Base-by-base conservation (phyloP, 2,329 filamentous ascomycete genomes). In the Hypomyces perniciosus region DNA sequence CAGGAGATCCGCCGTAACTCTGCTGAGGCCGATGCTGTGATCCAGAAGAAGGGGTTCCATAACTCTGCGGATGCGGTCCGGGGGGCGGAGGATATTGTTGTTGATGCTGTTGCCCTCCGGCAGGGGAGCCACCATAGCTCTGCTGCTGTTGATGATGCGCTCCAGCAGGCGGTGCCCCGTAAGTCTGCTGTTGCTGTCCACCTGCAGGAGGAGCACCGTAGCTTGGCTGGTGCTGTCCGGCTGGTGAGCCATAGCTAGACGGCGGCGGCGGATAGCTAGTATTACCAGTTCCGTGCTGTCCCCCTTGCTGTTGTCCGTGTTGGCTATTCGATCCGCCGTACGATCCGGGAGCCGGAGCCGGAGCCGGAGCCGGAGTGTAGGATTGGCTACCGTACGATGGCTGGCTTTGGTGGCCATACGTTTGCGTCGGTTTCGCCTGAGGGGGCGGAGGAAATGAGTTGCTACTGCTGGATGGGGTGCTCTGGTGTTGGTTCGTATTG, bases 401-500 rank as follows among this genome's bases (percentile, higher is more conserved):
- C 20, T 47, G 39, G 8, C 50, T 44, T 8, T 51, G 44, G n/a
- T 54, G 52, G 44, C 55, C 57, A 35, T 61, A 56, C 9, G 58
- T 40, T 13, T 58, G 54, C 38, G 58, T 53, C 28, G 57, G 51
- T 39, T 56, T 56, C 26, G 55, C 56, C 4, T 50, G 50, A 34
- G 55, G 53, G 5, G 54, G 43, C 12, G 55, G 46, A 5, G 58
- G 56, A 30, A 55, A 57, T 13, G 52, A 58, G 49, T 59, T 50
- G 26, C 13, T 20, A 20, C 20, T 41, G 13, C 38, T 20, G 42
- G 38, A 27, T 7, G 48, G 33, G 8, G 44, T 34, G 31, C 38
- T 50, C 54, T 64, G 59, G 6, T 63, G 60, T 28, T 66, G 59
- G 39, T 48, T 67, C 44, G 62, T 56, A n/a, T 65, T 20, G 64